A percentile compares a stretch with the other conserved stretches of the same genome.
Evolutionary conservation across 176 grass and related monocot species (phyloP).

Genomic region (Avena atlantica): DNA sequence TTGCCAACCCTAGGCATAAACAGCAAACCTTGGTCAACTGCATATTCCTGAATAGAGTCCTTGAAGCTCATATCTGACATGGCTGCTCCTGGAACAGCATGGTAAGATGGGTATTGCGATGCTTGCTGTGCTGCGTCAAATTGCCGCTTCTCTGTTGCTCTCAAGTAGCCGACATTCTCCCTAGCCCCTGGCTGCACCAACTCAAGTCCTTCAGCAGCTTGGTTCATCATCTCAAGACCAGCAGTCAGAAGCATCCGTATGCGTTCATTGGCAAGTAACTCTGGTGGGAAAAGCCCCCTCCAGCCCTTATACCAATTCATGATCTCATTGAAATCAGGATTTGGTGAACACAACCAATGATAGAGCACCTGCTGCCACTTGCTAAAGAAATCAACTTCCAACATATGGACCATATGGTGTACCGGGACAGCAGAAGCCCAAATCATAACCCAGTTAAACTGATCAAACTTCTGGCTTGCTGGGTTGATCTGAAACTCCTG

Average conservation of each 20-base stretch:
- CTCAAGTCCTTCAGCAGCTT: conserved; percentile 77
- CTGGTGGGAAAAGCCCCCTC: conserved; percentile 78
- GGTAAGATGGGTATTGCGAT: conserved; percentile 3
- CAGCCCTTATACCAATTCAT: conserved; percentile 87
- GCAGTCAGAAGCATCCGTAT: conserved; percentile 65
- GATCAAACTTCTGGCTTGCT: conserved; percentile 74
- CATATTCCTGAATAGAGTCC: conserved; percentile 85
- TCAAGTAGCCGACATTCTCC: conserved; percentile 75
- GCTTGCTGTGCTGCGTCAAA: conserved; percentile 76
- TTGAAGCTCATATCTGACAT: conserved; percentile 83
- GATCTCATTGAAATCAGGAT: conserved; percentile 87
- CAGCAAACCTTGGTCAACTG: conserved; percentile 72
- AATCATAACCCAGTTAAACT: conserved; percentile 89
- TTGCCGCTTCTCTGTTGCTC: conserved; percentile 75
- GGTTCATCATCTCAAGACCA: conserved; percentile 93
- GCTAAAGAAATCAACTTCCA: conserved; percentile 87
- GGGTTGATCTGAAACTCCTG: conserved; percentile 84
- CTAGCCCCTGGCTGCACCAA: conserved; percentile 69
- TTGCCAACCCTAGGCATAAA: conserved; percentile 91
- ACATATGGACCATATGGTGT: conserved; percentile 87
- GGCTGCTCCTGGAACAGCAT: conserved; percentile 41
- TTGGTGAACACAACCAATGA: conserved; percentile 77
- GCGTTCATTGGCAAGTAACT: conserved; percentile 81
- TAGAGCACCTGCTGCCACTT: conserved; percentile 92
- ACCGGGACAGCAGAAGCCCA: conserved; percentile 78